Evolutionary conservation across 345 rosid species (phyloP).

Genomic region (Aquilaria malaccensis): DNA sequence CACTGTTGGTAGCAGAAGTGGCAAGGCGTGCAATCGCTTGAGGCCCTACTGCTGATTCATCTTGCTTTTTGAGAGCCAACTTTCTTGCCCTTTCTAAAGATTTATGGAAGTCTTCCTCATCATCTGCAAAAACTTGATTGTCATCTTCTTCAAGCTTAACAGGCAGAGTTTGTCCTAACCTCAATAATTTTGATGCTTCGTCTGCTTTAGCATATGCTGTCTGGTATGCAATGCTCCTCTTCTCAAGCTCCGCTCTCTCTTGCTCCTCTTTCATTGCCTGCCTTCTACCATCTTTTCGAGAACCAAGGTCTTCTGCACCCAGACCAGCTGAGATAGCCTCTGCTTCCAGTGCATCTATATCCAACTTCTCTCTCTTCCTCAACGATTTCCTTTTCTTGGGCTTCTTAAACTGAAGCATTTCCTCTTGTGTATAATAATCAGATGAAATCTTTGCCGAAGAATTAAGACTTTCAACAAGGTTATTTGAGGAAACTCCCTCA

Average conservation of each 20-base stretch:
- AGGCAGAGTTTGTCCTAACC: slow-evolving; percentile 48
- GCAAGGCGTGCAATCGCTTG: slow-evolving; percentile 71
- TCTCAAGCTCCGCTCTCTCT: slow-evolving; percentile 72
- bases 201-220: slow-evolving; percentile 79
- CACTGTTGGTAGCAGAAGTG: slow-evolving; percentile 29
- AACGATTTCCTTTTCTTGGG: slow-evolving; percentile 87
- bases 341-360: slow-evolving; percentile 82
- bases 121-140: slow-evolving; percentile 52
- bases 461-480: slow-evolving; percentile 59
- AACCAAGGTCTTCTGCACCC: slow-evolving; percentile 86
- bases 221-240: slow-evolving; percentile 66
- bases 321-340: slow-evolving; percentile 82
- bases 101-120: slow-evolving; percentile 69
- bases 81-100: slow-evolving; percentile 79
- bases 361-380: slow-evolving; percentile 83
- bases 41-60: slow-evolving; percentile 53
- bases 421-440: slow-evolving; percentile 85
- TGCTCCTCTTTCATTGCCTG: slow-evolving; percentile 73
- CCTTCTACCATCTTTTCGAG: slow-evolving; percentile 78
- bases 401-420: slow-evolving; percentile 79
- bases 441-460: slow-evolving; percentile 56
- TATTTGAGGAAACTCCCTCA: slow-evolving; percentile 47
- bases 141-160: slow-evolving; percentile 53
- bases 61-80: slow-evolving; percentile 72
- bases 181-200: slow-evolving; percentile 76